Evolutionary conservation across 768 basidiomycete genomes (phyloP).

Genomic region (Suillus subaureus): DNA sequence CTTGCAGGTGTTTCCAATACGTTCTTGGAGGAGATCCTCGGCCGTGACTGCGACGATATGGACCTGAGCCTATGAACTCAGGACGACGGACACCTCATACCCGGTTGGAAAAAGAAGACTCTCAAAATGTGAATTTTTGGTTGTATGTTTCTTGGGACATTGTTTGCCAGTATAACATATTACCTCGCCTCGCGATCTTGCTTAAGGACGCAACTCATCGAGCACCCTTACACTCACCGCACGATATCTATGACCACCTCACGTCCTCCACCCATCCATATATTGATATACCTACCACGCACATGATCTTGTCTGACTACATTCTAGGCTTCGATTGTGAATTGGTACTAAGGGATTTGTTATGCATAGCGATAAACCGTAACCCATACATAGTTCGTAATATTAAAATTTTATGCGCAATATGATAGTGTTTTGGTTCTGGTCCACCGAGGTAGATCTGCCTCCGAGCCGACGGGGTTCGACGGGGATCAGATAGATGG

Average conservation of each 20-base stretch:
- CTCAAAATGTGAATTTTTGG: slow-evolving; percentile 15
- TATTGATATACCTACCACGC: slow-evolving; percentile 26
- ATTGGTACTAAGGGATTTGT: slow-evolving; percentile 20
- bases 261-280: slow-evolving; percentile 15
- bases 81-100: slow-evolving; percentile 2
- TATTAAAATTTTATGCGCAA: slow-evolving; percentile 16
- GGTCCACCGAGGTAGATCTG: background rate
- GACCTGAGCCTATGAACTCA: slow-evolving; percentile 40
- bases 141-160: slow-evolving; percentile 39
- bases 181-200: slow-evolving; percentile 37
- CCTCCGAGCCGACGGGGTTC: background rate
- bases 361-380: slow-evolving; percentile 20
- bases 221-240: slow-evolving; percentile 9
- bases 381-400: slow-evolving; percentile 20
- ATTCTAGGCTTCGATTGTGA: slow-evolving; percentile 13
- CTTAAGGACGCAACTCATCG: slow-evolving; percentile 16
- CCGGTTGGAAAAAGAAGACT: background rate
- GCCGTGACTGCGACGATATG: slow-evolving; percentile 38
- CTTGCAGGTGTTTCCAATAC: slow-evolving; percentile 59
- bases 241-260: slow-evolving; percentile 14
- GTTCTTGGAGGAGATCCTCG: slow-evolving; percentile 69
- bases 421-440: slow-evolving; percentile 10
- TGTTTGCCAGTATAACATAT: slow-evolving; percentile 37
- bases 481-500: background rate
- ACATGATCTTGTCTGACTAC: slow-evolving; percentile 12